Conservation (phyloP, 2,329 filamentous ascomycete species). For the Emmonsia crescens region DNA sequence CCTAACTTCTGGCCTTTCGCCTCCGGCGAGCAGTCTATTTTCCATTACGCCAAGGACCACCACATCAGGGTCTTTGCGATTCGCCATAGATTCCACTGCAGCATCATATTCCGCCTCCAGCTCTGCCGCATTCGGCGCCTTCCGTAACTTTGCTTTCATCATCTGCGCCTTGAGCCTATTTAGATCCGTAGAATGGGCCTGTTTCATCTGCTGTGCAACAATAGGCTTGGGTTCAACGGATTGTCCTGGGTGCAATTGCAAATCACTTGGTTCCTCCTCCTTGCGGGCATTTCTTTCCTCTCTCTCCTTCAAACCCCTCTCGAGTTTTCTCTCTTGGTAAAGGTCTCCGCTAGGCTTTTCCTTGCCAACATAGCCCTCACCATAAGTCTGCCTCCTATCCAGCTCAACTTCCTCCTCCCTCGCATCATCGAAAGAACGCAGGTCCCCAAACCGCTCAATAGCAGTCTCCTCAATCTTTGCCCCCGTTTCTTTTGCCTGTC, state of each 20-base stretch:
- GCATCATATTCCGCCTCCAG: constrained; percentile 77
- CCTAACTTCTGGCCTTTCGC: constrained; percentile 62
- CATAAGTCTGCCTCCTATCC: constrained; percentile 72
- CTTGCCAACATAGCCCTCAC: constrained; percentile 71
- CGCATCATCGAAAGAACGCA: constrained; percentile 82
- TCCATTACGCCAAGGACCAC: constrained; percentile 82
- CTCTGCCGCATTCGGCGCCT: constrained; percentile 60
- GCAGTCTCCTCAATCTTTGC: constrained; percentile 72
- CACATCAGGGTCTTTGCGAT: constrained; percentile 51
- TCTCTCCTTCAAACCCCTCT: constrained; percentile 39
- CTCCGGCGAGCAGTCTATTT: constrained; percentile 77
- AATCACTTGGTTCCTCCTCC: constrained; percentile 24
- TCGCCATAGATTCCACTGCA: constrained; percentile 53
- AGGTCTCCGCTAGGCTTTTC: constrained; percentile 81
- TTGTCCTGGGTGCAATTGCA: constrained; percentile 36
- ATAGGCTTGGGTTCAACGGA: constrained; percentile 47
- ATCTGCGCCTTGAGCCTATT: constrained; percentile 88
- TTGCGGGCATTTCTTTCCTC: constrained; percentile 17
- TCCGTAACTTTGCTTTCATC: constrained; percentile 87
- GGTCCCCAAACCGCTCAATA: constrained; percentile 64
- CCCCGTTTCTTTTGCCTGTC: constrained; percentile 61
- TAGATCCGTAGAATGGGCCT: constrained; percentile 64
- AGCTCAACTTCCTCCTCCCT: constrained; percentile 87
- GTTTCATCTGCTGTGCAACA: constrained; percentile 37
- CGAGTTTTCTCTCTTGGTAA: constrained; percentile 61